A percentile compares a stretch with the other conserved stretches of the same genome.
phyloP scores from a whole-genome alignment of 1,139 yeast species.

The Hansenula anomala region DNA sequence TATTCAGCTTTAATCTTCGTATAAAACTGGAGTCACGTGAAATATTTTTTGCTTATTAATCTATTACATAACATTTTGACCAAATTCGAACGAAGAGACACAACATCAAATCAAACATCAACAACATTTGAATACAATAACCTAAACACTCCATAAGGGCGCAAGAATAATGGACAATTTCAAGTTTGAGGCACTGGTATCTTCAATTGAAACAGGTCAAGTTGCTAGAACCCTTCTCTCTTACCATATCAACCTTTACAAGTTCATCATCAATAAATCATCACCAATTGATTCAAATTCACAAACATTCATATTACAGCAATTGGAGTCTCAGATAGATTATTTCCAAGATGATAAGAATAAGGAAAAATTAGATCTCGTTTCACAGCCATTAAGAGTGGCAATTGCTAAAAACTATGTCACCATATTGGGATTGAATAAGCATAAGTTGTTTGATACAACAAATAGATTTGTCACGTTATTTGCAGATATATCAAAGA shows the following conservation, averaged over 20 bases:
- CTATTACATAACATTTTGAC: too few relatives aligned
- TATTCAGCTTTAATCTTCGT: too few relatives aligned
- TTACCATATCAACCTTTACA: constrained; percentile 4
- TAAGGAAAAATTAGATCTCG: constrained; percentile 5
- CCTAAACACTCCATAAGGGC: too few relatives aligned
- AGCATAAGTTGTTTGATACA: constrained; percentile 18
- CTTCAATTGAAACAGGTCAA: neutral
- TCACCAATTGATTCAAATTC: constrained; percentile 1
- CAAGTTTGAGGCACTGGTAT: neutral
- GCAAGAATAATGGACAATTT: neutral
- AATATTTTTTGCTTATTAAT: too few relatives aligned
- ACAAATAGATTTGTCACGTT: constrained; percentile 20
- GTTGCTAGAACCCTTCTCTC: neutral
- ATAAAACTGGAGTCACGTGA: too few relatives aligned
- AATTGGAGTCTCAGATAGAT: constrained; percentile 14
- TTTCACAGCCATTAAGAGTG: constrained; percentile 13
- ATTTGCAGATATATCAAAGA: constrained; percentile 12
- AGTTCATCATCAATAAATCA: constrained; percentile 5
- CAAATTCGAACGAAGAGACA: too few relatives aligned
- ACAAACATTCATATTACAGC: constrained; percentile 3
- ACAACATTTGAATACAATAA: neutral
- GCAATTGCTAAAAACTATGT: constrained; percentile 20
- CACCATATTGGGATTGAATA: constrained; percentile 13
- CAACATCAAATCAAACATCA: neutral
- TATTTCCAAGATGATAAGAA: constrained; percentile 19